Base-by-base conservation (phyloP, 148 eudicot genomes). In the Vaccinium corymbosum region DNA sequence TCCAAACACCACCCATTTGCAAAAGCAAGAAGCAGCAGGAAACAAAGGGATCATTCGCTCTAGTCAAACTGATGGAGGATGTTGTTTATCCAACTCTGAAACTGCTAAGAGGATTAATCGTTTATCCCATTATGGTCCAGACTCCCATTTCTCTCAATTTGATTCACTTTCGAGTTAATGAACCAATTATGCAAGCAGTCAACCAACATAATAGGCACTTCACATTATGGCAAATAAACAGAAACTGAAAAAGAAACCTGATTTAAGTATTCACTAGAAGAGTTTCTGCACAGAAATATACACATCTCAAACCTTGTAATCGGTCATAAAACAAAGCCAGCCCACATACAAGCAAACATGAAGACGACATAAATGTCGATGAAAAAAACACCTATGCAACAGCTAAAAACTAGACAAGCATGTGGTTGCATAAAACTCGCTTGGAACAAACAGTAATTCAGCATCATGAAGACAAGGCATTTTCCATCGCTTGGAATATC, bases 401-500 rank as follows among this genome's bases (percentile, higher is more conserved):
- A 48, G 48, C 81, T 16, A 55, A 38, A 79, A 81, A 38, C 86
- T 80, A 61, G 50, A 53, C 61, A 82, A 64, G 79, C 80, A 76
- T 72, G 75, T 78, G 80, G 46, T 62, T 6, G 64, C 55, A 53
- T 19, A 38, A 70, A 77, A 64, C 86, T 71, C 51, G 42, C 46
- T 73, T 61, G 32, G 32, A 50, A 50, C 73, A 80, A 42, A 62
- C 53, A 66, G 48, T 10, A 72, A 68, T 48, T 38, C 80, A 48
- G 68, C 57, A 53, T 61, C 68, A 73, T 2, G 83, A 76, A 82
- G 92, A 82, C 83, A 94, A 94, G 46, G 87, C 88, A 17, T 90
- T 59, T 70, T 91, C 95, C 90, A 92, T 86, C 76, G 97, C 95
- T 77, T 71, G 92, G 78, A 91, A 22, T 72, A 96, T 89, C 56